These are phyloP conservation scores for Pleurotus pulmonarius DNA, from an alignment of 768 basidiomycete genomes.

Conservation along the genomic window DNA sequence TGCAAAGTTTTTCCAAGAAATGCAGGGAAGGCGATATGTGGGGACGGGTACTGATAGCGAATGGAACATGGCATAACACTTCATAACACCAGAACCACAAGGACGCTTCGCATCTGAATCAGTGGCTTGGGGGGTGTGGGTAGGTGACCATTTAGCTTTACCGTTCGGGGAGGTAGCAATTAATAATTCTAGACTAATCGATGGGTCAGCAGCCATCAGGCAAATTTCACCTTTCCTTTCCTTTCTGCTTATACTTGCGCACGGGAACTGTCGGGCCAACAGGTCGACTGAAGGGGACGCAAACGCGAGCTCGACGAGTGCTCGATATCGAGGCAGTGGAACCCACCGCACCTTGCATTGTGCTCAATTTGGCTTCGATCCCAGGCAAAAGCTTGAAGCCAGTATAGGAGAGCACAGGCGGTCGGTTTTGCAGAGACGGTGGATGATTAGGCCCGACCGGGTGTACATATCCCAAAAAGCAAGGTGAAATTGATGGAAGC, in stretches of 20 bases:
- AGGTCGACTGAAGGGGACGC: not conserved
- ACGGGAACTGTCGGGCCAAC: not conserved
- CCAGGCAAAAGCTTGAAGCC: no score
- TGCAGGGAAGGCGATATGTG: not conserved
- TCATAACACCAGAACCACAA: not conserved
- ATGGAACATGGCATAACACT: not conserved
- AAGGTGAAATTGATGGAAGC: not conserved
- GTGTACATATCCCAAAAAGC: slow-evolving; percentile 3
- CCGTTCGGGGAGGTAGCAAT: not conserved
- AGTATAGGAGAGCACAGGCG: no score
- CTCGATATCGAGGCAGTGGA: not conserved
- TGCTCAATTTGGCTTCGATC: no score
- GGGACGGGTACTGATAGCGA: not conserved
- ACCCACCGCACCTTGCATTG: not conserved
- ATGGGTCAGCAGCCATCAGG: not conserved
- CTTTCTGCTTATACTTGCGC: not conserved
- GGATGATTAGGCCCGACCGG: not conserved
- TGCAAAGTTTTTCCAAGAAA: no score
- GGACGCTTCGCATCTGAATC: not conserved
- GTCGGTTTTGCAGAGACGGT: not conserved
- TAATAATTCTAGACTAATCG: slow-evolving; percentile 5
- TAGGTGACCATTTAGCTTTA: not conserved
- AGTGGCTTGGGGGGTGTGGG: not conserved
- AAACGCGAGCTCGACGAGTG: not conserved
- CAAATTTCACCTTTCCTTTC: not conserved